Conservation (phyloP, 768 basidiomycete species). For the Kwoniella dendrophila region DNA sequence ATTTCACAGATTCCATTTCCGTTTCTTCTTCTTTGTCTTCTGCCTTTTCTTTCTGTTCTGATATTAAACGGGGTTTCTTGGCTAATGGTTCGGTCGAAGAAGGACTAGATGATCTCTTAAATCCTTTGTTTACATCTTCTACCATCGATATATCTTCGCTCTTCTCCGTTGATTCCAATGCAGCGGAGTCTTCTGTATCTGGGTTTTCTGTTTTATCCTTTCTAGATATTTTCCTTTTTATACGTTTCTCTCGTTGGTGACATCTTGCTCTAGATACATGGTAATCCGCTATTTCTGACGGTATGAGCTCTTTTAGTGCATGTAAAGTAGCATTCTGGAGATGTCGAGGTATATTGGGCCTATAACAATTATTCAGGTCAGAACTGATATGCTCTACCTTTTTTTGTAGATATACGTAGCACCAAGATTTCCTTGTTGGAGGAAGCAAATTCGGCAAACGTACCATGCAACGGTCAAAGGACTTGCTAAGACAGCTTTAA, state of each 20-base stretch:
- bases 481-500: constrained; percentile 45
- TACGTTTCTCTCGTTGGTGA: constrained; percentile 35
- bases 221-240: constrained; percentile 5
- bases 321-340: constrained; percentile 38
- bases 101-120: not conserved
- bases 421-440: not conserved
- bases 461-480: constrained; percentile 45
- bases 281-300: constrained; percentile 38
- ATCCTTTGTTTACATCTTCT: constrained; percentile 2
- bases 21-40: not conserved
- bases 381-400: not conserved
- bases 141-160: not conserved
- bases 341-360: constrained; percentile 48
- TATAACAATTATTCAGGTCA: constrained; percentile 5
- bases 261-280: constrained; percentile 43
- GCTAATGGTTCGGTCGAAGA: not conserved
- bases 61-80: constrained; percentile 7
- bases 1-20: not conserved
- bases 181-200: not conserved
- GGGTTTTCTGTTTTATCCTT: constrained; percentile 3
- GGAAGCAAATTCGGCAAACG: not conserved
- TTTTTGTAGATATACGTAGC: too few relatives aligned
- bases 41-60: not conserved
- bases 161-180: not conserved
- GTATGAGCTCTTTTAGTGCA: constrained; percentile 35